A percentile compares a stretch with the other conserved stretches of the same genome.
These are phyloP conservation scores for Aciculosporium take DNA, from an alignment of 2,329 filamentous ascomycete genomes.

Conservation along the genomic window DNA sequence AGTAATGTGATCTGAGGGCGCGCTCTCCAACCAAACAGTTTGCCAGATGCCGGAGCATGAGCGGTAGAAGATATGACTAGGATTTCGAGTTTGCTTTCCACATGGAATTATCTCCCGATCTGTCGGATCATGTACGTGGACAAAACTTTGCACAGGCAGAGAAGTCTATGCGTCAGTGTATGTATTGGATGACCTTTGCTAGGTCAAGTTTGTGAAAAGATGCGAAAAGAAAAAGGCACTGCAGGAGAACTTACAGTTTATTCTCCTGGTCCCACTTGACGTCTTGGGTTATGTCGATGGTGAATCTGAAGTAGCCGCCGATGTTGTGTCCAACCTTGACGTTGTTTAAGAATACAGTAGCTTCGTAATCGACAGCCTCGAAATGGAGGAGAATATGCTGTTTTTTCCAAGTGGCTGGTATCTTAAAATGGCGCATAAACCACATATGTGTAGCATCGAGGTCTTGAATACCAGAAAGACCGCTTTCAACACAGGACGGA, in stretches of 20 bases:
- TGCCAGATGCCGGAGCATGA: slow-evolving; percentile 66
- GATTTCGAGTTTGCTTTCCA: slow-evolving; percentile 46
- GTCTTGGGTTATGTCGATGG: slow-evolving; percentile 39
- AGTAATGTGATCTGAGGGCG: slow-evolving; percentile 40
- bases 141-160: slow-evolving; percentile 26
- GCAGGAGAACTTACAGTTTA: slow-evolving; percentile 29
- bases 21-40: slow-evolving; percentile 55
- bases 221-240: neutral
- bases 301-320: slow-evolving; percentile 50
- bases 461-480: slow-evolving; percentile 32
- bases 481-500: slow-evolving; percentile 30
- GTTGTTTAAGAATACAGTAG: slow-evolving; percentile 45
- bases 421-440: slow-evolving; percentile 35
- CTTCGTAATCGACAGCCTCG: slow-evolving; percentile 44
- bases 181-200: no score
- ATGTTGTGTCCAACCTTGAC: slow-evolving; percentile 35
- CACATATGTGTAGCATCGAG: slow-evolving; percentile 29
- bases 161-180: neutral
- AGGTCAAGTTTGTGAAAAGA: neutral
- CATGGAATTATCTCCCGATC: slow-evolving; percentile 47
- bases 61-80: slow-evolving; percentile 54
- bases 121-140: slow-evolving; percentile 55
- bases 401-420: slow-evolving; percentile 32
- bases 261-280: slow-evolving; percentile 31
- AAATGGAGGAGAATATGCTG: slow-evolving; percentile 38